Percentiles rank a stretch among this genome's conserved stretches.
These are phyloP conservation scores for Arabidopsis thaliana DNA, from an alignment of 345 rosid genomes.

Conservation along the genomic window DNA sequence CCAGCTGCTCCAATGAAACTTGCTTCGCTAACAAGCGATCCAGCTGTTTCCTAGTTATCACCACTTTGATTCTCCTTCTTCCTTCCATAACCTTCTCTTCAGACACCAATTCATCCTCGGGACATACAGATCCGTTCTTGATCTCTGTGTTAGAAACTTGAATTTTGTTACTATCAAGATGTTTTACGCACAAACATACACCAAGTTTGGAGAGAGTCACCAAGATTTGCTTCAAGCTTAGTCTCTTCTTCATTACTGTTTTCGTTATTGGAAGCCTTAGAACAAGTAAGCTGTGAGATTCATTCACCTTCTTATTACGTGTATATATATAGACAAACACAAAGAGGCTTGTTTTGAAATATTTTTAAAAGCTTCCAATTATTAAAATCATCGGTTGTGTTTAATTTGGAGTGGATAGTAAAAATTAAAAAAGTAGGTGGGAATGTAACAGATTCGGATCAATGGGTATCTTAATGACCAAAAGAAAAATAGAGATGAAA, in stretches of 20 bases:
- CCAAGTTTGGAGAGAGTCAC: constrained; percentile 20
- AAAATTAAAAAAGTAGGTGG: constrained; percentile 35
- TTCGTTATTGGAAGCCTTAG: constrained; percentile 10
- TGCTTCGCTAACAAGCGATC: constrained; percentile 38
- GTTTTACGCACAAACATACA: constrained; percentile 25
- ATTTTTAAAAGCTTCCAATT: neutral
- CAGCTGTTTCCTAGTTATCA: constrained; percentile 45
- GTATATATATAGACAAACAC: constrained; percentile 18
- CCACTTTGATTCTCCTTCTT: constrained; percentile 40
- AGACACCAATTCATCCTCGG: constrained; percentile 3
- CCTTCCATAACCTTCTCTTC: constrained; percentile 13
- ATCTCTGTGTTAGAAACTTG: constrained; percentile 8
- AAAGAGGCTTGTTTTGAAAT: constrained; percentile 26
- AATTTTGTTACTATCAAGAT: constrained; percentile 7
- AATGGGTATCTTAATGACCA: constrained; percentile 26
- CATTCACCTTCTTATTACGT: constrained; percentile 16
- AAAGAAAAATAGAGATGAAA: constrained; percentile 22
- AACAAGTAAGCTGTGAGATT: constrained; percentile 19
- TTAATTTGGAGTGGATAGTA: constrained; percentile 48
- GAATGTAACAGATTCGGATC: constrained; percentile 46
- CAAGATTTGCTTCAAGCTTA: constrained; percentile 30
- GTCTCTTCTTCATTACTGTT: constrained; percentile 23
- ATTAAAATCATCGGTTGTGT: constrained; percentile 41
- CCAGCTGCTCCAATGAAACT: constrained; percentile 33
- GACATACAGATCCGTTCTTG: constrained; percentile 9